These are phyloP conservation scores for Penicillium manginii DNA, from an alignment of 495 filamentous ascomycete species.

Conservation along the genomic window DNA sequence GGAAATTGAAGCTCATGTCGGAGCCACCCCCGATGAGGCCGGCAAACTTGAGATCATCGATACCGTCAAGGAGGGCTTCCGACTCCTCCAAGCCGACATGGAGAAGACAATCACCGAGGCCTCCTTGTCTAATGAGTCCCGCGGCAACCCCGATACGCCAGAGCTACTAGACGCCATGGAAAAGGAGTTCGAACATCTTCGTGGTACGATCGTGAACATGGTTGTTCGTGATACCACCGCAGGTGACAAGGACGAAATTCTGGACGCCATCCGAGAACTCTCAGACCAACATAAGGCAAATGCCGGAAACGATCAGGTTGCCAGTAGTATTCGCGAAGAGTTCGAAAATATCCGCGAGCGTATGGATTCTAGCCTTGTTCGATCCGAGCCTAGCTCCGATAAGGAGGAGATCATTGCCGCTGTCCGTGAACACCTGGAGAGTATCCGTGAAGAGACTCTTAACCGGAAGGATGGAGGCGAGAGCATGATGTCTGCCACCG, in stretches of 20 bases:
- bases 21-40: conserved; percentile 64
- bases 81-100: conserved; percentile 73
- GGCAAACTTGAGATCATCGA: conserved; percentile 79
- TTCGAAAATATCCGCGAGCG: conserved; percentile 74
- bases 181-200: conserved; percentile 69
- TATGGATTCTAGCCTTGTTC: conserved; percentile 45
- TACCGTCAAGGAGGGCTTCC: conserved; percentile 71
- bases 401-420: conserved; percentile 66
- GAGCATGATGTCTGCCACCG: conserved; percentile 61
- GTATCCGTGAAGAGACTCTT: conserved; percentile 67
- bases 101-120: conserved; percentile 60
- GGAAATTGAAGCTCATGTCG: conserved; percentile 81
- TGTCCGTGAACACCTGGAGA: conserved; percentile 70
- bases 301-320: conserved; percentile 26
- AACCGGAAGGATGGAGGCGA: conserved; percentile 58
- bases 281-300: conserved; percentile 29
- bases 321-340: conserved; percentile 66
- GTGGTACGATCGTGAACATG: conserved; percentile 70
- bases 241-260: conserved; percentile 62
- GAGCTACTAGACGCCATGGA: conserved; percentile 73
- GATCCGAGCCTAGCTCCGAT: conserved; percentile 28
- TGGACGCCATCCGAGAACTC: conserved; percentile 62
- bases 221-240: conserved; percentile 62
- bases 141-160: conserved; percentile 48
- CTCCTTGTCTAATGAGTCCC: conserved; percentile 33